Conservation (phyloP, 306 rosid genomes). For the Comarum palustre region DNA sequence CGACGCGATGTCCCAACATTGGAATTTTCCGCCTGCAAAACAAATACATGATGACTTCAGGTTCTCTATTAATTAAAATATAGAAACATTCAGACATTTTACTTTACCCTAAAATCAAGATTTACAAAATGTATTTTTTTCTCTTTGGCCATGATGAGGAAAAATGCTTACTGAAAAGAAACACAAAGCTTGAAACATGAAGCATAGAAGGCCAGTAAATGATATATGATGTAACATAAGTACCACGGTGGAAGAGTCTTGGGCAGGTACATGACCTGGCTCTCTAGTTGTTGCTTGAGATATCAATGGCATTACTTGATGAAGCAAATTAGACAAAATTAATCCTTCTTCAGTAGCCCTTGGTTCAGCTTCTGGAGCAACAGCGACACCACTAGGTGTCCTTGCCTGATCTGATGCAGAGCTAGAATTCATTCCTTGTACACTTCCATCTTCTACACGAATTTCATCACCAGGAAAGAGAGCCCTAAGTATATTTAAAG, state of each 20-base stretch:
- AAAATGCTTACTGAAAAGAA: neutral
- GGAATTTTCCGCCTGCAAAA: conserved; percentile 35
- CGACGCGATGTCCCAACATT: conserved; percentile 58
- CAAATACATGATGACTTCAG: neutral
- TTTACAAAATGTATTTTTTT: neutral
- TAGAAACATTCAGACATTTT: neutral
- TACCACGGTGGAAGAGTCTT: conserved; percentile 58
- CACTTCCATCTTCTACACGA: conserved; percentile 65
- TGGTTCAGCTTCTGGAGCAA: conserved; percentile 59
- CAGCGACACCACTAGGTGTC: conserved; percentile 41
- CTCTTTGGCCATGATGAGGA: neutral
- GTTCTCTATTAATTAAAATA: neutral
- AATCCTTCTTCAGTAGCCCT: conserved; percentile 68
- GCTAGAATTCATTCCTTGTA: conserved; percentile 46
- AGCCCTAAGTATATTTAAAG: conserved; percentile 56
- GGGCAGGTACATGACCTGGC: conserved; percentile 26
- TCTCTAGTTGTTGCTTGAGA: conserved; percentile 54
- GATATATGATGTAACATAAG: conserved; percentile 18
- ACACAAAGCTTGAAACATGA: conserved; percentile 1
- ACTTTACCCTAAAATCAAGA: neutral
- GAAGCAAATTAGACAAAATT: conserved; percentile 75
- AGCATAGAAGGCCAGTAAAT: neutral
- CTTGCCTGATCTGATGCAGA: conserved; percentile 46
- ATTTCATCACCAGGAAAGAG: conserved; percentile 90
- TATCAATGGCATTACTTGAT: conserved; percentile 69